Evolutionary conservation across 73 alveolate species (phyloP).

Genomic region (Tetrahymena malaccensis): DNA sequence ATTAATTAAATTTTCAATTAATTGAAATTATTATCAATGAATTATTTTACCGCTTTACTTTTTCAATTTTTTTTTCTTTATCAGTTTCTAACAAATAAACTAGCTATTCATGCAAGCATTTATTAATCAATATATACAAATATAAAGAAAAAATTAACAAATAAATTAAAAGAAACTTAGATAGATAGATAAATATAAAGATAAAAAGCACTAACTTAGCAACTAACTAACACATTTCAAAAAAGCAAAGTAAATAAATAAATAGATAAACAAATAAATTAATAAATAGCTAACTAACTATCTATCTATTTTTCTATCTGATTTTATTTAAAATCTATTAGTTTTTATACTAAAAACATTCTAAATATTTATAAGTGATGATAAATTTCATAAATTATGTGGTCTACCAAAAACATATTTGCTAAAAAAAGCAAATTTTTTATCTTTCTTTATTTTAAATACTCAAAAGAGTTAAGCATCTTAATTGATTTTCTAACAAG

Average conservation of each 20-base stretch:
- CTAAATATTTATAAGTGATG: background rate
- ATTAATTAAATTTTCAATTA: background rate
- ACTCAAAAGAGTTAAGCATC: background rate
- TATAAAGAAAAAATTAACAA: too few relatives aligned
- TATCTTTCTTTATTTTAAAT: too few relatives aligned
- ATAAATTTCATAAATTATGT: background rate
- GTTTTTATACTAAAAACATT: background rate
- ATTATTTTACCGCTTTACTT: background rate
- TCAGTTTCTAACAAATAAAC: background rate
- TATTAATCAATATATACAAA: too few relatives aligned
- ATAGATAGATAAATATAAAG: background rate
- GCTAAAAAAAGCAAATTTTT: background rate
- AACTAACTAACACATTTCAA: background rate
- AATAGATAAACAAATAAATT: too few relatives aligned
- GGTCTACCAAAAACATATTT: too few relatives aligned
- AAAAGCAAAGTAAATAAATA: too few relatives aligned
- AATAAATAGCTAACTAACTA: background rate
- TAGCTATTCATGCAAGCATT: background rate
- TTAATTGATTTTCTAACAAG: background rate
- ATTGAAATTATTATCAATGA: background rate
- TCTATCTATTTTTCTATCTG: background rate
- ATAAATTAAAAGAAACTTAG: too few relatives aligned
- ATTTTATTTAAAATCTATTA: too few relatives aligned
- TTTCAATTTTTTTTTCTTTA: background rate
- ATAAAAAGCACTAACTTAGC: background rate